Evolutionary conservation across 345 rosid genomes (phyloP).

Genomic region (Sisymbrium altissimum): DNA sequence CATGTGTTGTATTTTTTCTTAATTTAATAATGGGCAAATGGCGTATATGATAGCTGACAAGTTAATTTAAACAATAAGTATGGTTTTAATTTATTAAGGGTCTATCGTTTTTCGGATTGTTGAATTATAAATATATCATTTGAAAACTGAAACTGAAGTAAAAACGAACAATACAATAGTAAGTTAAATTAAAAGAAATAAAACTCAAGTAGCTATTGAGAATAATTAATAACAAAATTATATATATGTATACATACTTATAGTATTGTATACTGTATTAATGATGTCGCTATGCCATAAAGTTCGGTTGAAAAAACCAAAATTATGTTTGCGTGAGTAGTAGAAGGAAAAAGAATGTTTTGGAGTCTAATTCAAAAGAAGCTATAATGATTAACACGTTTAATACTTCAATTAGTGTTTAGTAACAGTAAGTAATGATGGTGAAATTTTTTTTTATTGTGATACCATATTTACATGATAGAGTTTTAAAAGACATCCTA

Average conservation of each 20-base stretch:
- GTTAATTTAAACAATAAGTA: background rate
- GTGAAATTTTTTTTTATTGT: background rate
- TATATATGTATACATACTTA: background rate
- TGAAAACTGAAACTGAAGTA: background rate
- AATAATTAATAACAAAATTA: background rate
- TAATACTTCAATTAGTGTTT: background rate
- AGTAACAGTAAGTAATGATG: slow-evolving; percentile 11
- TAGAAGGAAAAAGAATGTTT: background rate
- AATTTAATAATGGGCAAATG: slow-evolving; percentile 23
- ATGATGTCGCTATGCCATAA: background rate
- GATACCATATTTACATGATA: background rate
- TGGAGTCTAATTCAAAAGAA: background rate
- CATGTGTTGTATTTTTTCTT: slow-evolving; percentile 1
- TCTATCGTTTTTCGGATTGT: background rate
- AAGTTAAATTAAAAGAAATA: background rate
- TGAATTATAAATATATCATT: background rate
- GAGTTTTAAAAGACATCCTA: slow-evolving; percentile 7
- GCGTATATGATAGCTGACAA: slow-evolving; percentile 30
- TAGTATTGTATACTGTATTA: too few relatives aligned
- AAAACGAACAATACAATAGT: background rate
- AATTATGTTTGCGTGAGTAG: background rate
- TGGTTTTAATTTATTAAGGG: background rate
- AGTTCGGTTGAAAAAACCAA: background rate
- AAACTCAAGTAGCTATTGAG: background rate
- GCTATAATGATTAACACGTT: background rate